Conservation (phyloP, 306 rosid genomes). For the Quercus mongolica region DNA sequence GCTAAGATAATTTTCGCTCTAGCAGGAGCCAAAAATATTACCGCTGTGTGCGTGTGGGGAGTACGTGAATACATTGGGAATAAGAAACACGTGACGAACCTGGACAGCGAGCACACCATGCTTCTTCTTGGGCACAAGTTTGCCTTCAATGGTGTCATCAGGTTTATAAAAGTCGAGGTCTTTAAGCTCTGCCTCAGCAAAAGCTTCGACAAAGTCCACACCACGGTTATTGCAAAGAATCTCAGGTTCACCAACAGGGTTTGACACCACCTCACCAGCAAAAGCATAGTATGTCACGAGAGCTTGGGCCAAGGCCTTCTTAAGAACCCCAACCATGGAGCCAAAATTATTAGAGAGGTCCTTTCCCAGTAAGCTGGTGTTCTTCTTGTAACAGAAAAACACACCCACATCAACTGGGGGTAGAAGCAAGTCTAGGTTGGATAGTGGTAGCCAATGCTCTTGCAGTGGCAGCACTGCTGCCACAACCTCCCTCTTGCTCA, state of each 20-base stretch:
- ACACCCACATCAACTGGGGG: slow-evolving; percentile 61
- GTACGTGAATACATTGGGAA: too few species aligned
- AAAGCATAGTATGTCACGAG: slow-evolving; percentile 52
- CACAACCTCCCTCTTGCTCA: slow-evolving; percentile 47
- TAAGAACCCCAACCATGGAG: slow-evolving; percentile 37
- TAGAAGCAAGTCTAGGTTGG: slow-evolving; percentile 72
- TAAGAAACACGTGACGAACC: slow-evolving; percentile 24
- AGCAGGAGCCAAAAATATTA: too few species aligned
- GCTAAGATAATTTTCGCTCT: too few species aligned
- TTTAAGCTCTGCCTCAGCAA: slow-evolving; percentile 48
- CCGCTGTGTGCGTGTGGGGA: too few species aligned
- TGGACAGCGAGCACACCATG: slow-evolving; percentile 69
- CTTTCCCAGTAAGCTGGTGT: neutral
- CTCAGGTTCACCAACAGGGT: slow-evolving; percentile 62
- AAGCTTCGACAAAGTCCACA: slow-evolving; percentile 70
- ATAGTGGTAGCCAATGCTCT: slow-evolving; percentile 68
- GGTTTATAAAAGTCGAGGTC: slow-evolving; percentile 58
- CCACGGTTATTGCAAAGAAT: slow-evolving; percentile 74
- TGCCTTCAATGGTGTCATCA: slow-evolving; percentile 51
- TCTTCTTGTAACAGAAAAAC: slow-evolving; percentile 61
- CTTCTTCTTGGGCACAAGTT: slow-evolving; percentile 57
- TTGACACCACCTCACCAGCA: slow-evolving; percentile 57
- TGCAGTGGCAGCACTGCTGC: slow-evolving; percentile 58
- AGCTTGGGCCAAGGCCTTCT: slow-evolving; percentile 47
- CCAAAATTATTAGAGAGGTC: slow-evolving; percentile 6